A percentile compares a stretch with the other conserved stretches of the same genome.
Conservation (phyloP, 768 basidiomycete genomes). For the Pleurotus tuoliensis region DNA sequence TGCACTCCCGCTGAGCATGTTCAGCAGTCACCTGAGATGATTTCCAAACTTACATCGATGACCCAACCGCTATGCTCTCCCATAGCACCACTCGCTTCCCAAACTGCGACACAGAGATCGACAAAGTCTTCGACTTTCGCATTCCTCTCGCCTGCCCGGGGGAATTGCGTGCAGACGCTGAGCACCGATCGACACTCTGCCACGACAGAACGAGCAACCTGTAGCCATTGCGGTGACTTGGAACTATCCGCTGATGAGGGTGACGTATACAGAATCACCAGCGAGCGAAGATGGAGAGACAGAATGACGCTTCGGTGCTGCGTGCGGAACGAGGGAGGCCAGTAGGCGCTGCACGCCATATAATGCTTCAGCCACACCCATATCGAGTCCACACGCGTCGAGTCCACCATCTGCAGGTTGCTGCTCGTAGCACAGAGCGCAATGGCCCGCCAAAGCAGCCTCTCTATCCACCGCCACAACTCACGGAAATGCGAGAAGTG, state of each 20-base stretch:
- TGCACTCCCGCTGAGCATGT: constrained; percentile 20
- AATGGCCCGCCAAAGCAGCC: constrained; percentile 77
- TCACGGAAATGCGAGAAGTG: constrained; percentile 73
- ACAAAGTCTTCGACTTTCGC: constrained; percentile 78
- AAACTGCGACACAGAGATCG: constrained; percentile 74
- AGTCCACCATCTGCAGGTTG: constrained; percentile 32
- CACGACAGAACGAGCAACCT: constrained; percentile 60
- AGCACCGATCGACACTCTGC: constrained; percentile 70
- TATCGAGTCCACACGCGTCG: constrained; percentile 31
- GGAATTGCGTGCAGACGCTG: constrained; percentile 68
- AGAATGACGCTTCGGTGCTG: constrained; percentile 68
- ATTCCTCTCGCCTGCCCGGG: constrained; percentile 77
- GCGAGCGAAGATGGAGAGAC: constrained; percentile 69
- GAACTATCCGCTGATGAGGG: constrained; percentile 18
- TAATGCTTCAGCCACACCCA: constrained; percentile 67
- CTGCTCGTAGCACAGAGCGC: constrained; percentile 53
- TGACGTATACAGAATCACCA: constrained; percentile 36
- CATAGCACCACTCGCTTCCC: constrained; percentile 69
- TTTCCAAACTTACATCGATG: constrained; percentile 58
- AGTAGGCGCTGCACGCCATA: constrained; percentile 55
- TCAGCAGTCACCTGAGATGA: neutral
- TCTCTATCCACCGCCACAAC: constrained; percentile 83
- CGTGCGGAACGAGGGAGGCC: constrained; percentile 79
- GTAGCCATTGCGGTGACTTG: constrained; percentile 53
- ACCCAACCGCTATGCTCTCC: constrained; percentile 72